These are phyloP conservation scores for Debaryomyces singareniensis DNA, from an alignment of 1,139 yeast species.

Conservation along the genomic window DNA sequence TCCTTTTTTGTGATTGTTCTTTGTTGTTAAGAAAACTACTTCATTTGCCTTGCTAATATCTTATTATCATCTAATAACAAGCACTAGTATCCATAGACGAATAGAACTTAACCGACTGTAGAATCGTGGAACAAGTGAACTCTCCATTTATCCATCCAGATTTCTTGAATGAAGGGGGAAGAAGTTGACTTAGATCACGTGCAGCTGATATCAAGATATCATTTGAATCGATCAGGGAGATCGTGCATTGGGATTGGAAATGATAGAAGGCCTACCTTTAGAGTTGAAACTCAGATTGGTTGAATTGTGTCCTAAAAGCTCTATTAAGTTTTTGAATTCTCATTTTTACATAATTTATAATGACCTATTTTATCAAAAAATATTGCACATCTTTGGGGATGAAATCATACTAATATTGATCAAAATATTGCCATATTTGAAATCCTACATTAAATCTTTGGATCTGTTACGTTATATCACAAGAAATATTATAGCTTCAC, in stretches of 20 bases:
- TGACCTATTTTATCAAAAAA: conserved; percentile 39
- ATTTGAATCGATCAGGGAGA: no score
- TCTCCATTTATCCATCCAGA: no score
- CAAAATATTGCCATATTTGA: conserved; percentile 34
- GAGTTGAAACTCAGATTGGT: conserved; percentile 45
- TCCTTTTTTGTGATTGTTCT: no score
- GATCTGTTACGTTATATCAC: conserved; percentile 38
- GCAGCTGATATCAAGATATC: no score
- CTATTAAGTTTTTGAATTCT: conserved; percentile 34
- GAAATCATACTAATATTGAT: conserved; percentile 21
- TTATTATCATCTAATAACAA: no score
- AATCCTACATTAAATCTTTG: conserved; percentile 39
- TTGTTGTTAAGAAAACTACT: not conserved
- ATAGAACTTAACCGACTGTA: no score
- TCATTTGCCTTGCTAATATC: not conserved
- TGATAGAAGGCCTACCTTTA: conserved; percentile 35
- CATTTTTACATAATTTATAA: conserved; percentile 46
- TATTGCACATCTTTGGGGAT: conserved; percentile 38
- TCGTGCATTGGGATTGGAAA: conserved; percentile 7
- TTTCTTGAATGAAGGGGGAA: no score
- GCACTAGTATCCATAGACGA: no score
- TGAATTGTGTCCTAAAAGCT: conserved; percentile 33
- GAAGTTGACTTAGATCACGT: no score
- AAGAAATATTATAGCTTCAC: conserved; percentile 27
- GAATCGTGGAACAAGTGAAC: no score